phyloP scores from a whole-genome alignment of 1,284 basidiomycete genomes.

The Cutaneotrichosporon cyanovorans region DNA sequence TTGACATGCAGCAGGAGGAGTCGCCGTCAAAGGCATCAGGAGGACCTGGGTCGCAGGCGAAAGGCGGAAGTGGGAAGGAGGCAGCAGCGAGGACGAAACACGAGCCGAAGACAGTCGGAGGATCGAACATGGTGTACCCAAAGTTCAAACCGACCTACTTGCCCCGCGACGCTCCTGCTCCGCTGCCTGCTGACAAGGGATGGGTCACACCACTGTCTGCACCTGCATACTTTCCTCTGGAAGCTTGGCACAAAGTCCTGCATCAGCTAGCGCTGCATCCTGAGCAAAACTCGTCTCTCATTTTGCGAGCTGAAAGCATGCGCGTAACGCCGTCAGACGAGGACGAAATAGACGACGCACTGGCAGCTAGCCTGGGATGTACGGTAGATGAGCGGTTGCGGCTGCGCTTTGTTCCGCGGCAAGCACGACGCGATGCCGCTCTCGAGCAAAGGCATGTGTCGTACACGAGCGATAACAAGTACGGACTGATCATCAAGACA shows the following conservation, averaged over 20 bases:
- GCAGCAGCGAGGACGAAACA: background rate
- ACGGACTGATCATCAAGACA: slow-evolving; percentile 31
- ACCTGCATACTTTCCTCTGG: slow-evolving; percentile 29
- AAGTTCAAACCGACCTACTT: slow-evolving; percentile 18
- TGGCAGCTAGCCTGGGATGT: slow-evolving; percentile 1
- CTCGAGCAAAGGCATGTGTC: slow-evolving; percentile 26
- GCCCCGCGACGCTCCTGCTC: background rate
- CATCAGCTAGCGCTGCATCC: slow-evolving; percentile 37
- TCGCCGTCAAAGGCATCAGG: too few relatives aligned
- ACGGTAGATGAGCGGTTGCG: slow-evolving; percentile 3
- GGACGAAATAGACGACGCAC: slow-evolving; percentile 5
- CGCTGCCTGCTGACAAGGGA: slow-evolving; percentile 4
- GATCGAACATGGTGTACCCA: slow-evolving; percentile 7
- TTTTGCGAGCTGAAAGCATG: slow-evolving; percentile 37
- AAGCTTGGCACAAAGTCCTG: slow-evolving; percentile 29
- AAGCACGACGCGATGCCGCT: slow-evolving; percentile 33
- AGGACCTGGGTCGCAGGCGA: too few relatives aligned
- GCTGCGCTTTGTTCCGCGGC: slow-evolving; percentile 38
- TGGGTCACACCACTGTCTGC: slow-evolving; percentile 23
- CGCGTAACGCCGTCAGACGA: slow-evolving; percentile 1
- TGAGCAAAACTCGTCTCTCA: slow-evolving; percentile 41
- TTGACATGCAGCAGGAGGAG: too few relatives aligned
- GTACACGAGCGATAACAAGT: slow-evolving; percentile 2
- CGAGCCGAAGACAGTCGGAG: background rate
- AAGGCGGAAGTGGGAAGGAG: too few relatives aligned